A percentile compares a stretch with the other conserved stretches of the same genome.
These are phyloP conservation scores for Trichoderma polysporum DNA, from an alignment of 2,329 filamentous ascomycete genomes.

Conservation along the genomic window DNA sequence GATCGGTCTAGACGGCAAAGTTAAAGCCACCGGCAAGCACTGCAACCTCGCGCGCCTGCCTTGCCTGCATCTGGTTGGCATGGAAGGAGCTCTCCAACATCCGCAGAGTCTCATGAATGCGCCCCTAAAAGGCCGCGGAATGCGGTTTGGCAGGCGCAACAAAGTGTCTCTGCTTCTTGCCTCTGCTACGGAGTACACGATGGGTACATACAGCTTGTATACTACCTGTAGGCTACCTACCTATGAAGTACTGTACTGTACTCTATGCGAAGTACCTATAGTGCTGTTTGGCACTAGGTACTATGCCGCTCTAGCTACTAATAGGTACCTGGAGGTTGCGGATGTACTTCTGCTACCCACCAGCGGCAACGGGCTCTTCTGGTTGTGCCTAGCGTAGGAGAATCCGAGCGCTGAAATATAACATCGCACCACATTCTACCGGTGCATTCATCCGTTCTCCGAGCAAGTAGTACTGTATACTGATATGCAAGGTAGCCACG, in stretches of 20 bases:
- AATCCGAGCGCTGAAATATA: not conserved
- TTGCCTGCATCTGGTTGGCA: constrained; percentile 11
- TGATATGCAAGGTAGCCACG: not conserved
- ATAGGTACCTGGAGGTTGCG: not conserved
- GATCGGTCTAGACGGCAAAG: constrained; percentile 6
- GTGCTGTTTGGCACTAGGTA: too few relatives aligned
- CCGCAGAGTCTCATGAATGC: not conserved
- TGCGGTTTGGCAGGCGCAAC: not conserved
- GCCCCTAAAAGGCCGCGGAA: not conserved
- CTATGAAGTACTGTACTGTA: not conserved
- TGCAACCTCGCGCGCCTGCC: not conserved
- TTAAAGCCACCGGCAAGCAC: constrained; percentile 8
- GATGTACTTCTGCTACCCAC: not conserved
- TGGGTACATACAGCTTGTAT: not conserved
- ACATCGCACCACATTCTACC: not conserved
- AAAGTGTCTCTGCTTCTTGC: not conserved
- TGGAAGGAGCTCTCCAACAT: constrained; percentile 5
- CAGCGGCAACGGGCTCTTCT: not conserved
- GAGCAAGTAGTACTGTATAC: too few relatives aligned
- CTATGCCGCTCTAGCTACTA: not conserved
- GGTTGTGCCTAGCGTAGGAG: not conserved
- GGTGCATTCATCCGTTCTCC: not conserved
- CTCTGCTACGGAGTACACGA: not conserved
- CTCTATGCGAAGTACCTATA: not conserved
- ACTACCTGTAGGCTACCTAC: not conserved